Percentiles rank a stretch among this genome's conserved stretches.
Evolutionary conservation across 768 basidiomycete species (phyloP).

Genomic region (Suillus hirtellus): DNA sequence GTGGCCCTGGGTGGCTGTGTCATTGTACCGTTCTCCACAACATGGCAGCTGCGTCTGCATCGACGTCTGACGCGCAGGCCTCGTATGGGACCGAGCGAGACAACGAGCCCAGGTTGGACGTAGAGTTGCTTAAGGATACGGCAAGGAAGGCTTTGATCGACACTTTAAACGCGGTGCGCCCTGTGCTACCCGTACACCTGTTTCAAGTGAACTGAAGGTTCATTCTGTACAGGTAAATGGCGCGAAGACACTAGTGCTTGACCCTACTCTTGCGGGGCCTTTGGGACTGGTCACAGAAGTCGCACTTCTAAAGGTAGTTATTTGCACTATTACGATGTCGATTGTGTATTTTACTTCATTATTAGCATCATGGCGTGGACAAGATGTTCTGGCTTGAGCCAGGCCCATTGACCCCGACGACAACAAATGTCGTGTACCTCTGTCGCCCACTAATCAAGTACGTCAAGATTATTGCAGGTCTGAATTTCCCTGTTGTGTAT

Average conservation of each 20-base stretch:
- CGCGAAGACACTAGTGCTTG: slow-evolving; percentile 95
- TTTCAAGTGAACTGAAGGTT: background rate
- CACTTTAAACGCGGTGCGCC: slow-evolving; percentile 74
- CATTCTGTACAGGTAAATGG: slow-evolving; percentile 68
- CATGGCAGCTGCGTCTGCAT: slow-evolving; percentile 28
- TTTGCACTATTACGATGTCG: background rate
- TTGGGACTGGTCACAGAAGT: slow-evolving; percentile 96
- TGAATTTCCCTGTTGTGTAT: slow-evolving; percentile 29
- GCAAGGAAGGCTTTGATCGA: slow-evolving; percentile 82
- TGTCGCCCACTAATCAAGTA: slow-evolving; percentile 84
- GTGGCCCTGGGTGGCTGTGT: slow-evolving; percentile 30
- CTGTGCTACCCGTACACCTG: background rate
- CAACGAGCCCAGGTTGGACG: slow-evolving; percentile 49
- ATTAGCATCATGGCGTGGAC: slow-evolving; percentile 95
- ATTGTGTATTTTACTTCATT: slow-evolving; percentile 13
- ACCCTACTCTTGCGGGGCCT: slow-evolving; percentile 84
- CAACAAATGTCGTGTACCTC: slow-evolving; percentile 90
- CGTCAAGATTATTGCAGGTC: slow-evolving; percentile 91
- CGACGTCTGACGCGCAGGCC: slow-evolving; percentile 39
- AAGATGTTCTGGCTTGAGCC: slow-evolving; percentile 99
- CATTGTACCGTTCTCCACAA: slow-evolving; percentile 7
- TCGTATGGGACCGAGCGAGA: slow-evolving; percentile 34
- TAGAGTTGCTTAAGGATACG: slow-evolving; percentile 71
- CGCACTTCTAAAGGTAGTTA: slow-evolving; percentile 78
- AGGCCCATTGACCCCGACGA: slow-evolving; percentile 78